phyloP scores from a whole-genome alignment of 2,329 filamentous ascomycete species.

The Ilyonectria robusta region DNA sequence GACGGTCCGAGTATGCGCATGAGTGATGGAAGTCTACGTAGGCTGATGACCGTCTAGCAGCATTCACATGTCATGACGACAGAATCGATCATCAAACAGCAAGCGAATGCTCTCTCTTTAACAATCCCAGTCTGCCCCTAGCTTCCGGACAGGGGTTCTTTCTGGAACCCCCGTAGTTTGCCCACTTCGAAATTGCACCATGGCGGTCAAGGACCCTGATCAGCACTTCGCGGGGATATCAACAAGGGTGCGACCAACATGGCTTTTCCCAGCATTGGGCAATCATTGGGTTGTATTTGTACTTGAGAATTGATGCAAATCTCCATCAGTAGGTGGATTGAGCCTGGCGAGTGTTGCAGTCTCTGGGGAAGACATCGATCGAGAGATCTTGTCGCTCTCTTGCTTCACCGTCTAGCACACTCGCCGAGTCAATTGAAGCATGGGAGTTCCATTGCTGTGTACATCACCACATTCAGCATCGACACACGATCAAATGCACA shows the following conservation, averaged over 20 bases:
- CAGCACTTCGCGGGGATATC: conserved; percentile 1
- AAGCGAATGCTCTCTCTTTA: not conserved
- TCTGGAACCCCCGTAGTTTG: not conserved
- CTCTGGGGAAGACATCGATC: too few species aligned
- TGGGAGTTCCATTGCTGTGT: too few species aligned
- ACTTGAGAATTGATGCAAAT: too few species aligned
- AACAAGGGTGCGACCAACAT: not conserved
- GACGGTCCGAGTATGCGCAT: not conserved
- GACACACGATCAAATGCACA: too few species aligned
- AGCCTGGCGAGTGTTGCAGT: too few species aligned
- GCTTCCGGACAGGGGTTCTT: too few species aligned
- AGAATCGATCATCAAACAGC: not conserved
- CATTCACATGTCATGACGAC: not conserved
- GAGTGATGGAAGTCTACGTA: not conserved
- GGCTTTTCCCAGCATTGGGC: not conserved
- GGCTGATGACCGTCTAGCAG: not conserved
- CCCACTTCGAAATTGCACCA: not conserved
- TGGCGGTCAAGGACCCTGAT: conserved; percentile 13
- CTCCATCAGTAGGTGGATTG: too few species aligned
- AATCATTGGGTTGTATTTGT: not conserved
- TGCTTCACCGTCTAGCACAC: too few species aligned
- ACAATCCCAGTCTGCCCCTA: too few species aligned
- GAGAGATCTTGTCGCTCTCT: too few species aligned
- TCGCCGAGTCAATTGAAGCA: too few species aligned
- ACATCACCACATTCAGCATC: too few species aligned